Evolutionary conservation across 2,329 filamentous ascomycete species (phyloP).

Genomic region (Fusarium tupiense): DNA sequence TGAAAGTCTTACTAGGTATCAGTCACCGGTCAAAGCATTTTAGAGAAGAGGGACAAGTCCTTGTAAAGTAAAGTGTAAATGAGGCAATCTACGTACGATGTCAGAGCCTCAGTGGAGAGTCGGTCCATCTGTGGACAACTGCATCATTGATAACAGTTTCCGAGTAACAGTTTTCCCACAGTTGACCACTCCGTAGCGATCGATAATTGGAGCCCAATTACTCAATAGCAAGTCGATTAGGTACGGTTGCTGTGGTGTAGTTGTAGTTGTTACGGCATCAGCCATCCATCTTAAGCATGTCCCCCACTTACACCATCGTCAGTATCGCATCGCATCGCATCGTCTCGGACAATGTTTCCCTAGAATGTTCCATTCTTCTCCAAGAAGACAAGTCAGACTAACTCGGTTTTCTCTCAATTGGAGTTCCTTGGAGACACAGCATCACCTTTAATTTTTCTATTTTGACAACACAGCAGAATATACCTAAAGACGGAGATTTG

Average conservation of each 20-base stretch:
- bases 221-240: neutral
- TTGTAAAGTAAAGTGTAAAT: slow-evolving; percentile 5
- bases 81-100: slow-evolving; percentile 16
- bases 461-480: neutral
- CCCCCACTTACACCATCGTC: slow-evolving; percentile 25
- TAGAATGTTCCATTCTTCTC: slow-evolving; percentile 9
- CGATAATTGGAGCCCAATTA: slow-evolving; percentile 1
- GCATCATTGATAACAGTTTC: neutral
- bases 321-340: neutral
- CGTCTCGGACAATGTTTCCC: slow-evolving; percentile 12
- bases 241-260: neutral
- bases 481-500: slow-evolving; percentile 14
- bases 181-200: neutral
- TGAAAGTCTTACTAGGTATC: neutral
- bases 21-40: neutral
- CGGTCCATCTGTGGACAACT: slow-evolving; percentile 28
- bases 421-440: neutral
- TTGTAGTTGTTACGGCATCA: slow-evolving; percentile 24
- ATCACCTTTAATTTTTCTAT: neutral
- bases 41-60: neutral
- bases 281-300: slow-evolving; percentile 7
- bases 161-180: neutral
- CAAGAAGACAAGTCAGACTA: neutral
- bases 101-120: slow-evolving; percentile 17
- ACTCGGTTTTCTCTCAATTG: slow-evolving; percentile 1